A percentile compares a stretch with the other conserved stretches of the same genome.
Evolutionary conservation across 2,329 filamentous ascomycete genomes (phyloP).

Genomic region (Talaromyces sp.): DNA sequence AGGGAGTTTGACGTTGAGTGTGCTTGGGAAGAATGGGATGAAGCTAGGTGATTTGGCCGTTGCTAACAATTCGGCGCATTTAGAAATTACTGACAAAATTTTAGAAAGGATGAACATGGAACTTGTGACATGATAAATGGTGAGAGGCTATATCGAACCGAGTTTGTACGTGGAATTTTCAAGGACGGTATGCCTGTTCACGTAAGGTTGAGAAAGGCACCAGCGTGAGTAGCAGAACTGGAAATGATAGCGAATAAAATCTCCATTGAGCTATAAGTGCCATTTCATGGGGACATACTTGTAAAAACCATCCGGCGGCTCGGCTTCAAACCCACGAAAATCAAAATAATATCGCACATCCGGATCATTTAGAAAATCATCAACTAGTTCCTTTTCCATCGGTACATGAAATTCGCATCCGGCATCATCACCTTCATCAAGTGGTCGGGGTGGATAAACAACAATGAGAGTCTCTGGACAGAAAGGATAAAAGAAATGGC

Average conservation of each 20-base stretch:
- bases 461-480: background rate
- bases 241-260: background rate
- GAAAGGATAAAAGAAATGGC: background rate
- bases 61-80: background rate
- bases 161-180: background rate
- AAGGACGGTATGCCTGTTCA: background rate
- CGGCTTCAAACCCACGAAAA: background rate
- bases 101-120: background rate
- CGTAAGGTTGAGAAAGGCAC: background rate
- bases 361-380: background rate
- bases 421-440: background rate
- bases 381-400: background rate
- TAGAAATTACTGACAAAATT: background rate
- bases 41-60: background rate
- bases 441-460: background rate
- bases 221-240: background rate
- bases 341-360: background rate
- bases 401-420: background rate
- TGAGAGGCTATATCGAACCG: background rate
- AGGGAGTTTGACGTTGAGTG: constrained; percentile 27
- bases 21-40: background rate
- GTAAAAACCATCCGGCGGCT: background rate
- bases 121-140: background rate
- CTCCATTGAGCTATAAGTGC: background rate
- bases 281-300: background rate